Evolutionary conservation across 2,329 filamentous ascomycete species (phyloP), one percentile per base, ranked within the genome.

Genomic region (Penicillium hesseltinei): DNA sequence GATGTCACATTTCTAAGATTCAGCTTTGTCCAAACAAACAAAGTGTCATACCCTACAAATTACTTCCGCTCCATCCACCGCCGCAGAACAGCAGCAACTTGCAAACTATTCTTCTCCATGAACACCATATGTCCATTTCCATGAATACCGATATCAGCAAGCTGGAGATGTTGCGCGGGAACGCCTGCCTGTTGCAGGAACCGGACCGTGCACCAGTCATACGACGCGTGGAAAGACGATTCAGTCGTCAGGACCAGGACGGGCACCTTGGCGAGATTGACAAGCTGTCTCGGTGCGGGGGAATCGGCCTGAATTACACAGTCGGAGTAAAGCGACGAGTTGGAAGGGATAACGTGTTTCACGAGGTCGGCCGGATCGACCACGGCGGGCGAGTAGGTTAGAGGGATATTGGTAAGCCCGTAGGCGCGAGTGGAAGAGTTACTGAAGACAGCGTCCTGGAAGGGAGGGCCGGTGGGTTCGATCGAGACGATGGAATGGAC

Each of bases 91-190:
- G 63, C 63, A 2, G 60, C 60, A 31, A 62, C 51, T 33, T 62
- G 33, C 35, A 57, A 44, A 77, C 77, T 83, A 63, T 85, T 84
- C 62, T 71, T 75, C 71, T 84, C 82, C 35, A 84, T 64, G 45
- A 82, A 82, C 71, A 81, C 75, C 48, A 84, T 73, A 62, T 84
- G 82, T 0, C 80, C 82, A 60, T 86, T 85, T 0, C 83, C 83
- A 29, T 69, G 63, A 2, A 84, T 76, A 0, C 74, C 74, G 3
- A 73, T 56, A 2, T 78, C 66, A 0, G 71, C 75, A 42, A 85
- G 70, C 42, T 74, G 69, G n/a, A 82, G 63, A 70, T 75, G 78
- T 1, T 80, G 69, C 1, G 76, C 73, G 0, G 64, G 57, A 1
- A 79, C 75, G 1, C 82, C 82, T 1, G 80, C 81, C 66, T 86